Percentiles rank a stretch among this genome's conserved stretches.
Evolutionary conservation across 1,284 basidiomycete species (phyloP).

Genomic region (Malassezia equina): DNA sequence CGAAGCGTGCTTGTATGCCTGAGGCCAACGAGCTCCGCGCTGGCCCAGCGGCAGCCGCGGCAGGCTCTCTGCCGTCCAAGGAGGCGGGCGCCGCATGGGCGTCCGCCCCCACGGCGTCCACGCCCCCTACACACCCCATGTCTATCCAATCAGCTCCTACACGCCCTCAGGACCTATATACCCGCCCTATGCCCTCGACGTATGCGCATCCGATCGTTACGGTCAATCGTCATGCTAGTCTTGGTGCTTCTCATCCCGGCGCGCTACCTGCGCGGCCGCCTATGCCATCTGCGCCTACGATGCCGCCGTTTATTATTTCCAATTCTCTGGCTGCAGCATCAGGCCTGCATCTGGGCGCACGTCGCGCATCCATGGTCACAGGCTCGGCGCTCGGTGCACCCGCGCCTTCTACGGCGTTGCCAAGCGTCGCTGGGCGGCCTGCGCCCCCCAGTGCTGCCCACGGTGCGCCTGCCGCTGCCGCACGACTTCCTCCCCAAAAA

Average conservation of each 20-base stretch:
- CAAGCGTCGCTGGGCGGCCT: background rate
- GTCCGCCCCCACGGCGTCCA: background rate
- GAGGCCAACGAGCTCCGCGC: conserved; percentile 2
- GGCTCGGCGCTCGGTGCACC: background rate
- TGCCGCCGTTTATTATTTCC: conserved; percentile 18
- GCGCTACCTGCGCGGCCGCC: background rate
- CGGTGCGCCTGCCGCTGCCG: background rate
- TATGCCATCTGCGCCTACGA: background rate
- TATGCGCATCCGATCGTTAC: conserved; percentile 13
- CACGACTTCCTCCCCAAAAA: conserved; percentile 13
- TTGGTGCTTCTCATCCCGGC: background rate
- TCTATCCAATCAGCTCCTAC: background rate
- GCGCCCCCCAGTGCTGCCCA: background rate
- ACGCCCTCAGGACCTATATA: background rate
- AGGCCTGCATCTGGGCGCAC: background rate
- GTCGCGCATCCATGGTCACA: background rate
- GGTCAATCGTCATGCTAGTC: conserved; percentile 1
- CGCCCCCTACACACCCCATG: background rate
- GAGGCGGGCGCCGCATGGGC: background rate
- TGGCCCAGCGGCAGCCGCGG: background rate
- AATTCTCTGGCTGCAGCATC: conserved; percentile 13
- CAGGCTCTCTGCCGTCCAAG: background rate
- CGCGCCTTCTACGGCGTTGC: background rate
- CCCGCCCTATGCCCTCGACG: conserved; percentile 1
- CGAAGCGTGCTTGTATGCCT: background rate